phyloP scores from a whole-genome alignment of 176 grass and related monocot species.

The Alopecurus myosuroides region DNA sequence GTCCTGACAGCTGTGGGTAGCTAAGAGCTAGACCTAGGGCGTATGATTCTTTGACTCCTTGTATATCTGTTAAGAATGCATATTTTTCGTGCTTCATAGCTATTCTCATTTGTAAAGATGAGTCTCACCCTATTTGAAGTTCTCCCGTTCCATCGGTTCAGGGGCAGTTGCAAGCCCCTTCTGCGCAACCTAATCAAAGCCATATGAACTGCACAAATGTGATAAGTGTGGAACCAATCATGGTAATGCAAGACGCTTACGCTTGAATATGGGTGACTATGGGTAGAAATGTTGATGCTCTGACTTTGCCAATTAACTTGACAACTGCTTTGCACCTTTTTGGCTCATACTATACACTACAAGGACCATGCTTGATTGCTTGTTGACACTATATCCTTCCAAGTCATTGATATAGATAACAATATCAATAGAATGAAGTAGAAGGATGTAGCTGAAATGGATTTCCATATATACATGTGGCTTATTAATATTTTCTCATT shows the following conservation, averaged over 20 bases:
- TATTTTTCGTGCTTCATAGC: not conserved
- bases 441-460: not conserved
- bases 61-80: not conserved
- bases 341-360: not conserved
- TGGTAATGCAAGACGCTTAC: not conserved
- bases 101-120: not conserved
- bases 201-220: not conserved
- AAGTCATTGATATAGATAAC: not conserved
- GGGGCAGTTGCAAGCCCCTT: not conserved
- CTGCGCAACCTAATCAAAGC: not conserved
- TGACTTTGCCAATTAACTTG: not conserved
- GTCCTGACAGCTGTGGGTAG: not conserved
- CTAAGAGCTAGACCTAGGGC: not conserved
- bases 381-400: not conserved
- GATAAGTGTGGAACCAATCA: not conserved
- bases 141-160: not conserved
- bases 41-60: not conserved
- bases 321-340: not conserved
- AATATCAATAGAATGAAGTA: not conserved
- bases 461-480: not conserved
- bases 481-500: not conserved
- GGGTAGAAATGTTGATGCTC: not conserved
- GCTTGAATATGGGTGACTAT: slow-evolving; percentile 3
- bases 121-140: not conserved
- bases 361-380: not conserved